Evolutionary conservation across 2,329 filamentous ascomycete genomes (phyloP), one percentile per base, ranked within the genome.

Genomic region (Clonostachys rosea): DNA sequence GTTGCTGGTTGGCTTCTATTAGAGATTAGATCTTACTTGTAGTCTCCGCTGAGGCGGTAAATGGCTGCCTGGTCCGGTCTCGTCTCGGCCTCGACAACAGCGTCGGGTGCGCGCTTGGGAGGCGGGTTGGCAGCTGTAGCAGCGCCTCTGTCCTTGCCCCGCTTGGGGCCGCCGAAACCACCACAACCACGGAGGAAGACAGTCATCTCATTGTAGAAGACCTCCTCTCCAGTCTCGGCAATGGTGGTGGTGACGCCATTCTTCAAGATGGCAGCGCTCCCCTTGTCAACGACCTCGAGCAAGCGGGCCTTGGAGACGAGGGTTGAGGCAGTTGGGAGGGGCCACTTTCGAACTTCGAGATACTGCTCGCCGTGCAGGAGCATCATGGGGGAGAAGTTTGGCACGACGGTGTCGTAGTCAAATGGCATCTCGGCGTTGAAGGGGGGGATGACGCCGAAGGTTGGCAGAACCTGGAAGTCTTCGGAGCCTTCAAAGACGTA

Each of bases 341-440:
- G 94, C 74, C 84, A 95, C 68, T 92, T 90, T 64, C 86, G 84
- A 61, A 99, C 81, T 71, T 99, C 94, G 54, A 99, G 89, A 73
- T 91, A 99, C 70, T 99, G 94, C 77, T 99, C 94, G 63, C 94
- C 94, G 73, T 99, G 94, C 20, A 99, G 86, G 44, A 99, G 83
- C 91, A 96, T 96, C 90, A 96, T 96, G 52, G 91, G 92, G 36
- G 83, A 90, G 77, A 96, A 99, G 78, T 97, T 95, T 66, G 91
- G 91, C 30, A 97, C 87, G 51, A 99, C 80, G 48, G 91, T 83
- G 61, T 84, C 81, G 59, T 94, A 79, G 67, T 77, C 83, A 75
- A 87, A 97, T 30, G 92, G 89, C 51, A 84, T 74, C 55, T 87
- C 78, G 50, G 90, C 86, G 70, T 87, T 87, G 74, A 97, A 96